Conservation (phyloP, 495 filamentous ascomycete genomes). For the Talaromyces trachyspermus region DNA sequence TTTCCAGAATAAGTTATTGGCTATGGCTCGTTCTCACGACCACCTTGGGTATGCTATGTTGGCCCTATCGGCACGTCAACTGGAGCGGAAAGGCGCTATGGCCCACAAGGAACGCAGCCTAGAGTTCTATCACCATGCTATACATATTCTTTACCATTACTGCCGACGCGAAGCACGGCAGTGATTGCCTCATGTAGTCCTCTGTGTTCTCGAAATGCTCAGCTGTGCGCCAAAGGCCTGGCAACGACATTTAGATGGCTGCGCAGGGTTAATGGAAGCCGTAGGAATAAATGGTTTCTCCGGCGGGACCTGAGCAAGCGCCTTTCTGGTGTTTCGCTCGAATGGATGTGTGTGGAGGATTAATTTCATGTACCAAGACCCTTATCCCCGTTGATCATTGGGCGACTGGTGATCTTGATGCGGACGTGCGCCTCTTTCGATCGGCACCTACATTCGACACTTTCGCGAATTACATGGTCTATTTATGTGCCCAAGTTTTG, state of each 20-base stretch:
- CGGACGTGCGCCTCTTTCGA: constrained; percentile 4
- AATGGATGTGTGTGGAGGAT: constrained; percentile 42
- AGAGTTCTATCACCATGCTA: constrained; percentile 37
- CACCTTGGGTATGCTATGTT: constrained; percentile 36
- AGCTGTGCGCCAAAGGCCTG: constrained; percentile 28
- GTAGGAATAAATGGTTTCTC: constrained; percentile 33
- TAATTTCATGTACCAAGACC: constrained; percentile 35
- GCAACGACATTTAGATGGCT: constrained; percentile 41
- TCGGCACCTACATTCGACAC: constrained; percentile 16
- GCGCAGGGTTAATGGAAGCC: constrained; percentile 34
- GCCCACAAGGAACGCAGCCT: constrained; percentile 33
- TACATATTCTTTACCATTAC: constrained; percentile 22
- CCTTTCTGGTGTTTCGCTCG: constrained; percentile 42
- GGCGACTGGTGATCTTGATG: constrained; percentile 24
- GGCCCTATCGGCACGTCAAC: constrained; percentile 36
- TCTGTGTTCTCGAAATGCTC: constrained; percentile 1
- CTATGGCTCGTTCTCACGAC: constrained; percentile 29
- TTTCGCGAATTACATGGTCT: constrained; percentile 39
- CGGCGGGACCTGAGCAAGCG: constrained; percentile 32
- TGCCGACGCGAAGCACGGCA: constrained; percentile 27
- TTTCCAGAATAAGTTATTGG: constrained; percentile 34
- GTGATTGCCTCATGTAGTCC: constrained; percentile 27
- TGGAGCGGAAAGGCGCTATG: constrained; percentile 30
- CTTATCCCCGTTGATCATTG: constrained; percentile 25
- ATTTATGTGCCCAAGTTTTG: constrained; percentile 29